Evolutionary conservation across 106 monocot species (phyloP), one percentile per base, ranked within the genome.

Genomic region (Allium sativum): DNA sequence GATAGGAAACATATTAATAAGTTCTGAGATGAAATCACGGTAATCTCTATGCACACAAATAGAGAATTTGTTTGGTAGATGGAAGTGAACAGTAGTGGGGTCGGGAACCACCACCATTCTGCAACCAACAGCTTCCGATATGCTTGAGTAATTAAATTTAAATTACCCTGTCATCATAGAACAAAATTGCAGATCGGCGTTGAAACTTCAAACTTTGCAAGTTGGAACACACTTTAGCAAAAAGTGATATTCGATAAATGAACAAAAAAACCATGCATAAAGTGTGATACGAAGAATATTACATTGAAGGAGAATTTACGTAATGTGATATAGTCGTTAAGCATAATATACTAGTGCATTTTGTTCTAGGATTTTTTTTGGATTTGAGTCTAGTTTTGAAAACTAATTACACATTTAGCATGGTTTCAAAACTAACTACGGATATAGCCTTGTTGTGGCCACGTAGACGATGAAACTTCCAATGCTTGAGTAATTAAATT

Each of bases 401-500:
- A n/a, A n/a, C n/a, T n/a, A n/a, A n/a, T n/a, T n/a, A n/a, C n/a
- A n/a, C n/a, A n/a, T n/a, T n/a, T n/a, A n/a, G n/a, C n/a, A n/a
- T n/a, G n/a, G n/a, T n/a, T n/a, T n/a, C n/a, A n/a, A n/a, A n/a
- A n/a, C n/a, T n/a, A n/a, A n/a, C n/a, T n/a, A n/a, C n/a, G n/a
- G n/a, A n/a, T n/a, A n/a, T n/a, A n/a, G n/a, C n/a, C n/a, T n/a
- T n/a, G n/a, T n/a, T n/a, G n/a, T n/a, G n/a, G n/a, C n/a, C n/a
- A n/a, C n/a, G n/a, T n/a, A n/a, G n/a, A n/a, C n/a, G n/a, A n/a
- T n/a, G n/a, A n/a, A n/a, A n/a, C 95, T 57, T 57, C 78, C 58
- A 96, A 72, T 58, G 95, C 90, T 78, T 76, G 77, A 31, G 95
- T 96, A 56, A 96, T 96, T 66, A 96, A 73, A 61, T 96, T 96